Base-by-base conservation (phyloP, 441 rosid species). In the Populus hybrid region DNA sequence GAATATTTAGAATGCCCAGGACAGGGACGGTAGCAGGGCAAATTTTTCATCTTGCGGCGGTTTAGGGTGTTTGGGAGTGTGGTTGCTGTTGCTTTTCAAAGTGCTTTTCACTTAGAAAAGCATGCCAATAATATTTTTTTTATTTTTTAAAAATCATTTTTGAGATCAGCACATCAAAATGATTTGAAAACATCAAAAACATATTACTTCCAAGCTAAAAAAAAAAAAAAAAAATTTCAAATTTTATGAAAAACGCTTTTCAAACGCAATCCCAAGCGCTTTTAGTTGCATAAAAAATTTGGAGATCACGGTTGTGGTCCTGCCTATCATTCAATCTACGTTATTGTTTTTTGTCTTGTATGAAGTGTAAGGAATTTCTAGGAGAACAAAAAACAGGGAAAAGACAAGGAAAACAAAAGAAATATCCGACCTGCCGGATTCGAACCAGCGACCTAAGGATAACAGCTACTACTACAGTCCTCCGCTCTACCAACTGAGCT, bases 401-500 rank as follows among this genome's bases (percentile, higher is more conserved):
- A 16, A 38, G 46, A 4, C 12, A 9, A 38, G 0, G 57, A 14
- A 14, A 50, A 4, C 19, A 46, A 50, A 50, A 50, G 2, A 14
- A 26, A 26, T 3, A 46, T 53, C 61, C 61, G 61, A 53, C 61
- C 61, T 53, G n/a, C 61, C 61, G 61, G 61, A 53, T 53, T 53
- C 61, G 61, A 53, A 53, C 61, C 61, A 53, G 61, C 21, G 61
- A 53, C n/a, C 61, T 53, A 53, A 53, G 61, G 61, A 53, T 53
- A 1, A 53, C 21, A 53, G 61, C 61, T 18, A 53, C 21, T 2
- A 85, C 87, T 89, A 84, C 89, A 85, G 84, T 85, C 89, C 85
- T 90, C 97, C 85, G 87, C 89, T 89, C 89, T 90, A 46, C 89
- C 88, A 89, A 87, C 91, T 89, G 89, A 90, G 88, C 89, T 86